These are phyloP conservation scores for Boletus nobilissimus DNA, from an alignment of 1,284 basidiomycete genomes.

Conservation along the genomic window DNA sequence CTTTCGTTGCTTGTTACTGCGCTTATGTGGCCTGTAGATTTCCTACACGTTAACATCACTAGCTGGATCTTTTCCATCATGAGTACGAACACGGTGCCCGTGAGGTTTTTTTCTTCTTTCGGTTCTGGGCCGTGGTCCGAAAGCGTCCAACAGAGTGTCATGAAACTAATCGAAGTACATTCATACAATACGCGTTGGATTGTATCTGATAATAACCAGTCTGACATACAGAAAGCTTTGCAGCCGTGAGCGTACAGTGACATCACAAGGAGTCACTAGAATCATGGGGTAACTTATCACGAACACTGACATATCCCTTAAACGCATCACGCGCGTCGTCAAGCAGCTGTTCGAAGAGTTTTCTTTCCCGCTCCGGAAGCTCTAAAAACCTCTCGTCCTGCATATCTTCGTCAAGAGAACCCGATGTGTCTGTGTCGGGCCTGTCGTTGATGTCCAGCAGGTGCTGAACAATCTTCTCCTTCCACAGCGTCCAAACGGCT, in stretches of 20 bases:
- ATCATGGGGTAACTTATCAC: not conserved
- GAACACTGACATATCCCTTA: not conserved
- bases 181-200: not conserved
- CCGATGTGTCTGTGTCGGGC: too few relatives aligned
- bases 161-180: not conserved
- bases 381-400: not conserved
- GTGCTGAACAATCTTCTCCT: slow-evolving; percentile 18
- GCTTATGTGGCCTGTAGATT: too few relatives aligned
- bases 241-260: too few relatives aligned
- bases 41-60: too few relatives aligned
- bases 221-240: not conserved
- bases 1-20: too few relatives aligned
- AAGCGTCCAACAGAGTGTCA: not conserved
- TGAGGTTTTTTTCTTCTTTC: too few relatives aligned
- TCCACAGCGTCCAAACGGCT: slow-evolving; percentile 37
- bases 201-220: not conserved
- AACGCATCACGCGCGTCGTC: not conserved
- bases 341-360: not conserved
- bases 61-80: too few relatives aligned
- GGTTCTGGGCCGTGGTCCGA: too few relatives aligned
- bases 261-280: not conserved
- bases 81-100: too few relatives aligned
- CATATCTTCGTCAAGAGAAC: slow-evolving; percentile 14
- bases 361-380: not conserved
- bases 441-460: slow-evolving; percentile 4